Base-by-base conservation (phyloP, 139 green algal species). In the Micractinium conductrix region DNA sequence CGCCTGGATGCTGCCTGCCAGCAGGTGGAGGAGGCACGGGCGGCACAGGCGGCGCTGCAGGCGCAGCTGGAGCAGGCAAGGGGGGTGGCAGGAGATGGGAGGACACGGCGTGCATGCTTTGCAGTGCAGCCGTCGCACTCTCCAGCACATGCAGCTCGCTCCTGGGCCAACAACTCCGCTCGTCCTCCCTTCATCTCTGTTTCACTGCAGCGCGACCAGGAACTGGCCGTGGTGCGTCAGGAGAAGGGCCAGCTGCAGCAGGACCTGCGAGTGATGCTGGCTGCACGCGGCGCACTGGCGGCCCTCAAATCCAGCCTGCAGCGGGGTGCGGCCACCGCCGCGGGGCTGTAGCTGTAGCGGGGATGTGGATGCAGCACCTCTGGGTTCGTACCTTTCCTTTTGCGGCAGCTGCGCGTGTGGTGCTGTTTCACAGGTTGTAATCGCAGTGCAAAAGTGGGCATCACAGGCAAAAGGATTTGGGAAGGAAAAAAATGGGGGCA, bases 1-100 rank as follows among this genome's bases (percentile, higher is more conserved):
- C 78, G 78, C 37, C n/a, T 83, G 42, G 42, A 62, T 12, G 78
- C 42, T 2, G 78, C 62, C n/a, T 74, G 43, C 21, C 30, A 35
- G 42, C 78, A 83, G 42, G 42, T 83, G 43, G 78, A 74, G 62
- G 60, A 83, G 78, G 62, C 62, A 9, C 44, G 38, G 43, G 33
- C 4, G 1, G 26, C 65, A n/a, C 55, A 48, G n/a, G 62, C 16
- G n/a, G 28, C 62, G 78, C 42, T 83, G 78, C 42, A 42, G 28
- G 62, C 21, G 14, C 60, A 45, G 40, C 78, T 83, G 28, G 43
- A 8, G 7, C 62, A 83, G 76, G 76, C 58, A 82, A 71, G 58
- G 17, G 1, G 35, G 74, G 21, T 42, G 53, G 63, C 5, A 42
- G 30, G 33, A 70, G 30, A 8, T 33, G n/a, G 33, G n/a, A 17